Evolutionary conservation across 1,139 yeast genomes (phyloP), one percentile per base, ranked within the genome.

Genomic region (Suhomyces maxii): DNA sequence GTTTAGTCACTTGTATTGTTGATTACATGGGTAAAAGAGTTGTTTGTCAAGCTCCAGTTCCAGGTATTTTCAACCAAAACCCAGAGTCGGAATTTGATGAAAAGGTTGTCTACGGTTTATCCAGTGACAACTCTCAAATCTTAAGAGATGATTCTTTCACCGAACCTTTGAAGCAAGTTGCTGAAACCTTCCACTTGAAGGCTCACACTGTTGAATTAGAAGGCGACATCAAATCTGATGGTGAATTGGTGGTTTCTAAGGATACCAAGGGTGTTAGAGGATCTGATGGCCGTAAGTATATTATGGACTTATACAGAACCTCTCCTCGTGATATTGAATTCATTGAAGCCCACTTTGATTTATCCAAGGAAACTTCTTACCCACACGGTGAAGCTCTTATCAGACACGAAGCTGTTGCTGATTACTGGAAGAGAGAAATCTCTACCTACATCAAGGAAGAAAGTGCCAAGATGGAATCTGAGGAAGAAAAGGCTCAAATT

Each of bases 1-100:
- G 86, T 46, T 73, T 91, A 51, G 82, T 89, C 55, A 88, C 97
- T 7, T 79, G 91, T 39, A 79, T 91, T 50, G 89, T 93, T 47
- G 98, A 93, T 65, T 91, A 81, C 68, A 82, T 87, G 65, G 99
- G 99, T 51, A 85, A 82, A 58, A 80, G 98, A 65, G 74, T 91
- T 37, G 79, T 91, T 37, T 90, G 96, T 63, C 99, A 93, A 71
- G 89, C 97, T 12, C 97, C 97, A 25, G 96, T 93, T 41, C 99
- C 99, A n/a, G 99, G 99, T 51, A 82, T 91, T 51, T 86, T 91
- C 68, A 76, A 80, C 47, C 79, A 78, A 46, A 60, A 67, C 14
- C 56, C 56, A 8, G 66, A 61, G 12, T 50, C 50, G 8, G 63
- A 57, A 18, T 62, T 56, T 13, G 61, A 54, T 7, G 80, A 76